Percentiles rank a stretch among this genome's conserved stretches.
These are phyloP conservation scores for Wakefieldia striispora DNA, from an alignment of 768 basidiomycete genomes.

Conservation along the genomic window DNA sequence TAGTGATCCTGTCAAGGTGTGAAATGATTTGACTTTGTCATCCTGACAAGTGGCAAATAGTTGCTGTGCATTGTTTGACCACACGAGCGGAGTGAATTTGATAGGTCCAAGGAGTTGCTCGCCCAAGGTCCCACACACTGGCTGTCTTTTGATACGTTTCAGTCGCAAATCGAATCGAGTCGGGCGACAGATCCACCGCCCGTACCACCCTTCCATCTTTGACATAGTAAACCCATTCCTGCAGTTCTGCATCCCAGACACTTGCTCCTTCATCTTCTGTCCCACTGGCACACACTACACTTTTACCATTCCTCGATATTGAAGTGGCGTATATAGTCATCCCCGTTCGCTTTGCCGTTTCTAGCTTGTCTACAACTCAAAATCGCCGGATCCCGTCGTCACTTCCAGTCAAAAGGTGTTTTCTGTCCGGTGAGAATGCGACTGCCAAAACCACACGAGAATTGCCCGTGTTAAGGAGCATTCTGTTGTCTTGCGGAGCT, in stretches of 20 bases:
- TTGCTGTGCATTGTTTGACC: not conserved
- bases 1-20: not conserved
- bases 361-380: no score
- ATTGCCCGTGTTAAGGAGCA: no score
- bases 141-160: not conserved
- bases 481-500: no score
- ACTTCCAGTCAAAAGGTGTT: no score
- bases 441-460: no score
- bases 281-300: no score
- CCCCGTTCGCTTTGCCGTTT: no score
- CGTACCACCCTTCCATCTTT: not conserved
- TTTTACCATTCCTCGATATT: no score
- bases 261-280: no score
- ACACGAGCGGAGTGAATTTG: not conserved
- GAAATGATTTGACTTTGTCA: not conserved
- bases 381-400: no score
- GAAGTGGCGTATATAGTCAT: no score
- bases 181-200: not conserved
- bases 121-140: not conserved
- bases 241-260: not conserved
- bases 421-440: no score
- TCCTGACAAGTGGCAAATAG: not conserved
- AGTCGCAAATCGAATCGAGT: conserved; percentile 3
- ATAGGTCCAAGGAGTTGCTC: not conserved
- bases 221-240: not conserved